A percentile compares a stretch with the other conserved stretches of the same genome.
phyloP scores from a whole-genome alignment of 2,329 filamentous ascomycete species.

The Bretziella fagacearum region DNA sequence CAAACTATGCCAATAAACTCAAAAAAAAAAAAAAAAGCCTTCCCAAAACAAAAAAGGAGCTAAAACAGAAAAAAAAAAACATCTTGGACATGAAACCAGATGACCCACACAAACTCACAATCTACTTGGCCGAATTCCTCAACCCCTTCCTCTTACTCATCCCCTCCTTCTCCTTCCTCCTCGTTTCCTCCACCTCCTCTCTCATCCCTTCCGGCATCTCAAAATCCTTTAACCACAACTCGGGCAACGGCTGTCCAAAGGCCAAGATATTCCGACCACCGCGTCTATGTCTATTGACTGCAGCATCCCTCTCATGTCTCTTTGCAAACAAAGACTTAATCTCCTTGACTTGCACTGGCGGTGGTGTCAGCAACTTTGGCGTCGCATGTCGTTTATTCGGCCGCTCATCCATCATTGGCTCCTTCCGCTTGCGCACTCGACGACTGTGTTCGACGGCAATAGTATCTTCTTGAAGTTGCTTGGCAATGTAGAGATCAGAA shows the following conservation, averaged over 20 bases:
- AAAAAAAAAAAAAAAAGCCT: too few species aligned
- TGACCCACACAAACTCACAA: too few species aligned
- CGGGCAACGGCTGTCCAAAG: constrained; percentile 69
- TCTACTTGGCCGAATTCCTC: neutral
- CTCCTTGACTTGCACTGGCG: constrained; percentile 33
- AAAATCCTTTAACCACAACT: constrained; percentile 55
- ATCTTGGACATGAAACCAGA: too few species aligned
- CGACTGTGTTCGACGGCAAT: constrained; percentile 19
- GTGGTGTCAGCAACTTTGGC: constrained; percentile 9
- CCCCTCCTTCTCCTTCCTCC: neutral
- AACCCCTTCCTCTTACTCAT: neutral
- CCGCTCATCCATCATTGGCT: neutral
- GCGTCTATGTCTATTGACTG: constrained; percentile 55
- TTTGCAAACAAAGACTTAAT: constrained; percentile 82
- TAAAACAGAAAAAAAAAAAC: too few species aligned
- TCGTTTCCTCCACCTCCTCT: neutral
- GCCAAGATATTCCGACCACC: constrained; percentile 54
- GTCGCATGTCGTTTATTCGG: constrained; percentile 13
- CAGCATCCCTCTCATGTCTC: constrained; percentile 60
- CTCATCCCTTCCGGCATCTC: constrained; percentile 41
- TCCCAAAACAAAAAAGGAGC: too few species aligned
- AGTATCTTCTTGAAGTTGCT: constrained; percentile 60
- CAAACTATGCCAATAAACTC: too few species aligned
- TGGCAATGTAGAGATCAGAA: constrained; percentile 52
- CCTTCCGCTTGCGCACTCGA: neutral